Evolutionary conservation across 306 rosid genomes (phyloP).

Genomic region (Mucuna pruriens): DNA sequence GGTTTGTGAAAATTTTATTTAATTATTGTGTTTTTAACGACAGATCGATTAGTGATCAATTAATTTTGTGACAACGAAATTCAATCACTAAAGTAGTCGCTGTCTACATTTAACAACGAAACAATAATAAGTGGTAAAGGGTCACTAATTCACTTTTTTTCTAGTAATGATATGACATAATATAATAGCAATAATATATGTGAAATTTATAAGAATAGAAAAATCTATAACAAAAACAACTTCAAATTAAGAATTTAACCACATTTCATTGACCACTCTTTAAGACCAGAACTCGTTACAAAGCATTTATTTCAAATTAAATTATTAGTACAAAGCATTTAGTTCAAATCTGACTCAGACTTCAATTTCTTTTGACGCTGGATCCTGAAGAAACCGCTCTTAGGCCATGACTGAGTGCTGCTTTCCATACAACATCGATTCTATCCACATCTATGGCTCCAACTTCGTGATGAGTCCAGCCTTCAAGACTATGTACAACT

Average conservation of each 20-base stretch:
- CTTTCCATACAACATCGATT: constrained; percentile 85
- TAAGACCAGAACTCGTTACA: not conserved
- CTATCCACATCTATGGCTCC: constrained; percentile 84
- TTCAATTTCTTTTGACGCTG: not conserved
- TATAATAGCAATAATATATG: too few relatives aligned
- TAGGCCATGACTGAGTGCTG: constrained; percentile 81
- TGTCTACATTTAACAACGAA: too few relatives aligned
- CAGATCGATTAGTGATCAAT: too few relatives aligned
- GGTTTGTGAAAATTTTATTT: too few relatives aligned
- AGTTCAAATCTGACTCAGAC: not conserved
- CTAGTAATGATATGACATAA: too few relatives aligned
- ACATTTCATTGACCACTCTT: not conserved
- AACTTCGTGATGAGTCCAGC: constrained; percentile 92
- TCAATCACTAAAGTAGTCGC: too few relatives aligned
- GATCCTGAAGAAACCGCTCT: constrained; percentile 62
- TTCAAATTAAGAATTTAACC: not conserved
- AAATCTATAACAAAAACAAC: not conserved
- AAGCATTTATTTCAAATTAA: not conserved
- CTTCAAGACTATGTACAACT: constrained; percentile 78
- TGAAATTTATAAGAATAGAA: too few relatives aligned
- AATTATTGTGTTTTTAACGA: too few relatives aligned
- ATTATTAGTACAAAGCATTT: too few relatives aligned
- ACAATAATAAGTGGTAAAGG: too few relatives aligned
- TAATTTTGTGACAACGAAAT: too few relatives aligned
- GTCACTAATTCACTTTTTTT: too few relatives aligned